A percentile compares a stretch with the other conserved stretches of the same genome.
These are phyloP conservation scores for Gliomastix tumulicola DNA, from an alignment of 2,329 filamentous ascomycete species.

Conservation along the genomic window DNA sequence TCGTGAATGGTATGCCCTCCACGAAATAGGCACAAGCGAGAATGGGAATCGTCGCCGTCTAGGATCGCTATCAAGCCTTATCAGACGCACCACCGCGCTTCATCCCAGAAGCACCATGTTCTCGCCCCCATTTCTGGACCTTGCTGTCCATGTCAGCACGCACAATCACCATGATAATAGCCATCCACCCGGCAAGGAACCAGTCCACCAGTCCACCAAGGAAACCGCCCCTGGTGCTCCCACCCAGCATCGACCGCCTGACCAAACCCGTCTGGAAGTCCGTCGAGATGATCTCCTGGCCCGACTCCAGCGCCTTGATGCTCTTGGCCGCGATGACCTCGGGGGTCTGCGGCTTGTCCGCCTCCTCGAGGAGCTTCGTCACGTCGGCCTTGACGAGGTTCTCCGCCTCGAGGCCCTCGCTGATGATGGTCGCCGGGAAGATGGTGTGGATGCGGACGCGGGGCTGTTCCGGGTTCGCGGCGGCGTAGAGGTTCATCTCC, in stretches of 20 bases:
- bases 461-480: slow-evolving; percentile 29
- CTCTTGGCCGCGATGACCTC: slow-evolving; percentile 14
- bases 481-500: slow-evolving; percentile 64
- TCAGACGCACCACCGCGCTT: neutral
- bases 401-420: slow-evolving; percentile 65
- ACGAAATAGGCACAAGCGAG: too few species aligned
- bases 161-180: neutral
- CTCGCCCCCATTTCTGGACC: neutral
- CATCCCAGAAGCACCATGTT: neutral
- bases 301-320: slow-evolving; percentile 2
- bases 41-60: too few species aligned
- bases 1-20: too few species aligned
- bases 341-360: slow-evolving; percentile 65
- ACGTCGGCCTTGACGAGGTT: slow-evolving; percentile 66
- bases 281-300: slow-evolving; percentile 2
- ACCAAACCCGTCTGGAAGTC: neutral
- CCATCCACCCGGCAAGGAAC: neutral
- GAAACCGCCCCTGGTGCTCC: slow-evolving; percentile 1
- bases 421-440: slow-evolving; percentile 68
- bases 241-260: neutral
- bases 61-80: too few species aligned
- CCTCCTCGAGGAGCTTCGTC: slow-evolving; percentile 65
- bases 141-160: neutral
- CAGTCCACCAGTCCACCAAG: neutral
- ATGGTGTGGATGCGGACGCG: slow-evolving; percentile 64